phyloP scores from a whole-genome alignment of 2,329 filamentous ascomycete species.

The Fusarium poae region DNA sequence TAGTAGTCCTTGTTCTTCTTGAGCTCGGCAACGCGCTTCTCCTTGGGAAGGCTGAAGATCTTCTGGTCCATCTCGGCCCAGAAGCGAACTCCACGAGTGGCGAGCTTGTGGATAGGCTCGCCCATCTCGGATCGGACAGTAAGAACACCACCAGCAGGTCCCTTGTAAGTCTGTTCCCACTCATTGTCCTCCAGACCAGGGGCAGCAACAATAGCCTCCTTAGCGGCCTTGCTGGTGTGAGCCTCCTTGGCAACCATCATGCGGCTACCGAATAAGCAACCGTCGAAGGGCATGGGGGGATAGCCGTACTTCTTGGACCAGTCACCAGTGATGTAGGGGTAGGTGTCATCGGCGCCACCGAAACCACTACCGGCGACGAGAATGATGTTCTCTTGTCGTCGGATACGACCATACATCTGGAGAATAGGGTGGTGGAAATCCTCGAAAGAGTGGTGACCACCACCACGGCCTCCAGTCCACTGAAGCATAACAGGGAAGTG shows the following conservation, averaged over 20 bases:
- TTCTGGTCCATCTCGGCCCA: slow-evolving; percentile 99
- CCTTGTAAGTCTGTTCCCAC: slow-evolving; percentile 96
- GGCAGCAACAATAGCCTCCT: slow-evolving; percentile 90
- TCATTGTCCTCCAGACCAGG: slow-evolving; percentile 83
- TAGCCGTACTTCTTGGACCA: slow-evolving; percentile 92
- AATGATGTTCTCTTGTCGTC: slow-evolving; percentile 87
- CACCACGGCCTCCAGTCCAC: slow-evolving; percentile 94
- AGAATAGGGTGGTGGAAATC: slow-evolving; percentile 95
- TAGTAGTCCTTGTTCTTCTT: slow-evolving; percentile 92
- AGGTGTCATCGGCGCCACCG: slow-evolving; percentile 89
- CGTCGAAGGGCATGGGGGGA: slow-evolving; percentile 94
- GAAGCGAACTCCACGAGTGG: slow-evolving; percentile 93
- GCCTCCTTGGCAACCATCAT: slow-evolving; percentile 97
- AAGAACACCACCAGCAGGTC: slow-evolving; percentile 90
- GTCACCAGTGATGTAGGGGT: slow-evolving; percentile 88
- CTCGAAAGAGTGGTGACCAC: slow-evolving; percentile 94
- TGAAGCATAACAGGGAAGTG: slow-evolving; percentile 93
- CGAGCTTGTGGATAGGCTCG: slow-evolving; percentile 98
- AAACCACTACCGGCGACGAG: slow-evolving; percentile 93
- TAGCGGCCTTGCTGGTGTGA: slow-evolving; percentile 86
- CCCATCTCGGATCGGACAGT: slow-evolving; percentile 99
- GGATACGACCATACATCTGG: slow-evolving; percentile 90
- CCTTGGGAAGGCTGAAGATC: slow-evolving; percentile 96
- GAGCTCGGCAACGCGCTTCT: slow-evolving; percentile 88
- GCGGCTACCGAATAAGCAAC: slow-evolving; percentile 88